phyloP scores from a whole-genome alignment of 2,329 filamentous ascomycete genomes.

The Scleromitrula shiraiana region DNA sequence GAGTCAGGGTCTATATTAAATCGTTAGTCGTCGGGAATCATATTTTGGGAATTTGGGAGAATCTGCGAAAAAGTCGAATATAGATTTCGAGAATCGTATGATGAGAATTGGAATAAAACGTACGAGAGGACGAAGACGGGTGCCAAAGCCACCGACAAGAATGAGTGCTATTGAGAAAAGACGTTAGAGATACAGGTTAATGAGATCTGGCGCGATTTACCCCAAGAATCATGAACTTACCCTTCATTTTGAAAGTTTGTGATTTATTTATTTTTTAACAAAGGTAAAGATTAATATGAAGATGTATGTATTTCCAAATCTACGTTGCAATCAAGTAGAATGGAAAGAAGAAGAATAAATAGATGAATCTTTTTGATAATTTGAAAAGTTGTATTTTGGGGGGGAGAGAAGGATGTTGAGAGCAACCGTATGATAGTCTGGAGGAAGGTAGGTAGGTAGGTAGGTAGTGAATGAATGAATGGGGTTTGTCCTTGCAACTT shows the following conservation, averaged over 20 bases:
- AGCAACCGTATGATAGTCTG: too few species aligned
- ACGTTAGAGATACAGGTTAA: conserved; percentile 16
- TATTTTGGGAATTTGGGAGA: conserved; percentile 10
- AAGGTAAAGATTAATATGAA: conserved; percentile 13
- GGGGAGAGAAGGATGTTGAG: too few species aligned
- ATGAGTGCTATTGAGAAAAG: conserved; percentile 66
- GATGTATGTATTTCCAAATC: background rate
- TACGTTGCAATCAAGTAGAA: conserved; percentile 17
- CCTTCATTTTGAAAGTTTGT: conserved; percentile 27
- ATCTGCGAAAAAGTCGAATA: conserved; percentile 10
- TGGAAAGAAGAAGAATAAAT: background rate
- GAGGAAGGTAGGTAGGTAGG: background rate
- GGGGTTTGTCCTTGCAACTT: background rate
- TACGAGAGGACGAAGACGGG: conserved; percentile 92
- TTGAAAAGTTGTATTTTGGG: background rate
- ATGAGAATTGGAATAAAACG: conserved; percentile 33
- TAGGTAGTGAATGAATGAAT: background rate
- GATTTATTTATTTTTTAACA: too few species aligned
- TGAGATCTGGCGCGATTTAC: background rate
- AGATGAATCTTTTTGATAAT: background rate
- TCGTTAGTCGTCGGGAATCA: conserved; percentile 20
- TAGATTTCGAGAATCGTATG: conserved; percentile 13
- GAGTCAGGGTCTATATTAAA: conserved; percentile 70
- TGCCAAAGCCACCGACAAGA: conserved; percentile 98
- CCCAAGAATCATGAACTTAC: conserved; percentile 13